Percentiles rank a stretch among this genome's conserved stretches.
These are phyloP conservation scores for Salix suchowensis DNA, from an alignment of 345 rosid genomes.

Conservation along the genomic window DNA sequence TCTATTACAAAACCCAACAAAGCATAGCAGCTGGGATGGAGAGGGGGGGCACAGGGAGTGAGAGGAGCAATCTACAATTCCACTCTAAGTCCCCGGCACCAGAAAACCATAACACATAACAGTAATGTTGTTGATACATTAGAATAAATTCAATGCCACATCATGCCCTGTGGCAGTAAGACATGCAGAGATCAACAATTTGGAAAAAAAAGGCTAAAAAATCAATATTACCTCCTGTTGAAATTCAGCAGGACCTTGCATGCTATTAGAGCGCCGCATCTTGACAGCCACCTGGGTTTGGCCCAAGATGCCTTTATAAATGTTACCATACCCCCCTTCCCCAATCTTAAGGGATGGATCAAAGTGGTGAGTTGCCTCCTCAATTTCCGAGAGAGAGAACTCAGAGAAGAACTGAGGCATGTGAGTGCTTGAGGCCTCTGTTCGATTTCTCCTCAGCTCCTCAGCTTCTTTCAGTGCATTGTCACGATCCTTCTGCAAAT, in stretches of 20 bases:
- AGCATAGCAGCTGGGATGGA: neutral
- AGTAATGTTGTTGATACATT: neutral
- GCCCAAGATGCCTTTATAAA: slow-evolving; percentile 58
- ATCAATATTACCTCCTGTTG: slow-evolving; percentile 68
- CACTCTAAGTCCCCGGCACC: neutral
- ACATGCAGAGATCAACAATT: neutral
- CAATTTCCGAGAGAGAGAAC: slow-evolving; percentile 62
- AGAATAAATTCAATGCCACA: neutral
- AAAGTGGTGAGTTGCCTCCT: slow-evolving; percentile 64
- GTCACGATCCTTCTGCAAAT: slow-evolving; percentile 65
- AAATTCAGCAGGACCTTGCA: slow-evolving; percentile 82
- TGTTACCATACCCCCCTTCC: slow-evolving; percentile 91
- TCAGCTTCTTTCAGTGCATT: slow-evolving; percentile 82
- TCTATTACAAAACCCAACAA: neutral
- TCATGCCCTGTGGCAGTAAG: neutral
- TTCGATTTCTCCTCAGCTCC: slow-evolving; percentile 53
- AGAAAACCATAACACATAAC: neutral
- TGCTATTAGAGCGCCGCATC: slow-evolving; percentile 55
- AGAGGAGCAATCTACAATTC: neutral
- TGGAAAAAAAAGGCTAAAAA: slow-evolving; percentile 4
- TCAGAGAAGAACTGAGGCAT: slow-evolving; percentile 56
- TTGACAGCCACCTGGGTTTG: slow-evolving; percentile 75
- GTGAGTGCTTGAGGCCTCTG: slow-evolving; percentile 47
- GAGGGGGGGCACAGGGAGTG: neutral
- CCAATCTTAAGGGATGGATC: slow-evolving; percentile 71